Conservation (phyloP, 140 eudicot genomes). For the Senecio squalidus region DNA sequence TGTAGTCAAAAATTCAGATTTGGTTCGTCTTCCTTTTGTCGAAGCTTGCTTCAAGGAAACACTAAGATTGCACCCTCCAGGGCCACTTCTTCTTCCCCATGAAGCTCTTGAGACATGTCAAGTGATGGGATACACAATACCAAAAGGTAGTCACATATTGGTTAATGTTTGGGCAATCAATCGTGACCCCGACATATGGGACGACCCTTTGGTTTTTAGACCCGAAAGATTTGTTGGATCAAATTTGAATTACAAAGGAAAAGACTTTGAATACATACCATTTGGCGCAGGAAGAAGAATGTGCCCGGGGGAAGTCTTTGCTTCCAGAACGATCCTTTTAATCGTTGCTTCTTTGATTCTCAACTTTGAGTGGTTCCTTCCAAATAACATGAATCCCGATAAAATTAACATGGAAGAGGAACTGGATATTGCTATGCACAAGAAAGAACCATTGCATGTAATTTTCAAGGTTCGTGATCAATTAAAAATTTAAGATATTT, state of each 20-base stretch:
- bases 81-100: background rate
- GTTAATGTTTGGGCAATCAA: background rate
- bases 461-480: background rate
- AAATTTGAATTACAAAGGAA: background rate
- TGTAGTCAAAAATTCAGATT: background rate
- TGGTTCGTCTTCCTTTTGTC: background rate
- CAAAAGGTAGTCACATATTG: background rate
- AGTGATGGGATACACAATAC: background rate
- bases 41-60: background rate
- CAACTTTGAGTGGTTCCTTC: background rate
- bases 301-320: background rate
- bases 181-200: background rate
- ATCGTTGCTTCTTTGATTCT: background rate
- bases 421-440: background rate
- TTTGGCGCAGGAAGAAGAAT: constrained; percentile 3
- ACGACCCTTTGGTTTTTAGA: background rate
- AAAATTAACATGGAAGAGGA: background rate
- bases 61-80: background rate
- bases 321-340: background rate
- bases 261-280: background rate
- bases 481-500: background rate
- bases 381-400: background rate
- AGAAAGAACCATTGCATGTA: background rate
- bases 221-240: constrained; percentile 1
- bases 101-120: background rate